Conservation (phyloP, 108 stramenopile genomes). For the Nitzschia palea region DNA sequence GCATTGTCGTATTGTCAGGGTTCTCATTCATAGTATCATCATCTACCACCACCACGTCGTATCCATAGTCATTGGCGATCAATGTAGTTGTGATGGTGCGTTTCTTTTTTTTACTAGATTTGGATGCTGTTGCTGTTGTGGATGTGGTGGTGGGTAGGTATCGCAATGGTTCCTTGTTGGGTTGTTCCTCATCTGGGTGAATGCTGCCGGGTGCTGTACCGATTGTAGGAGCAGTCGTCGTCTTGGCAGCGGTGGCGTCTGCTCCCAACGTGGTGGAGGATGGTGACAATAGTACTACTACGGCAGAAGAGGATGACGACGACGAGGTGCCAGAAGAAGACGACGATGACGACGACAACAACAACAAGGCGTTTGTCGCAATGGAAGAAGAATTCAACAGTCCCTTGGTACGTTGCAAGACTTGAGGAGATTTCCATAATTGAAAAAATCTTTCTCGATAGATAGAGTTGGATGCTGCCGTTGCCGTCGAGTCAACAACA, state of each 20-base stretch:
- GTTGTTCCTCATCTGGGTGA: no score
- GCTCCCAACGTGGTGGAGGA: no score
- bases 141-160: background rate
- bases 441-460: background rate
- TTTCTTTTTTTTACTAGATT: background rate
- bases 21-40: background rate
- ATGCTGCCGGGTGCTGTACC: no score
- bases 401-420: background rate
- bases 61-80: background rate
- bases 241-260: background rate
- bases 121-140: background rate
- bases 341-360: no score
- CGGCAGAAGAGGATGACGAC: no score
- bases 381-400: background rate
- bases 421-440: background rate
- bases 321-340: no score
- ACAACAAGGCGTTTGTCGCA: no score
- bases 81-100: background rate
- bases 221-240: no score
- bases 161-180: background rate
- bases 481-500: background rate
- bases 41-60: background rate
- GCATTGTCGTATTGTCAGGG: background rate
- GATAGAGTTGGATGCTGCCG: no score
- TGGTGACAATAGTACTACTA: no score